Evolutionary conservation across 305 asterid genomes (phyloP).

Genomic region (Fraxinus floribunda): DNA sequence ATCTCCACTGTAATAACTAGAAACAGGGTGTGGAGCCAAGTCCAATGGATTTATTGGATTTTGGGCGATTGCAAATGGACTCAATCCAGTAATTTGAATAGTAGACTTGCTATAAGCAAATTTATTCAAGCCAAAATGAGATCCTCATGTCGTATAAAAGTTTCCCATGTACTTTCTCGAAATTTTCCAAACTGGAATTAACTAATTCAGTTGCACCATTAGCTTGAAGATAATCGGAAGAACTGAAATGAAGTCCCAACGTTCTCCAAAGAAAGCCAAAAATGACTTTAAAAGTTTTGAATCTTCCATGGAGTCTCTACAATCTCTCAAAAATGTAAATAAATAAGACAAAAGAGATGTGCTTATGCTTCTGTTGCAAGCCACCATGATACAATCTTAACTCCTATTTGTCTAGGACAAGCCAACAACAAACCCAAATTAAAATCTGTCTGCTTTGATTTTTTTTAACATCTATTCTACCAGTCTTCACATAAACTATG

Average conservation of each 20-base stretch:
- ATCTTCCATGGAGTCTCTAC: not conserved
- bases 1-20: not conserved
- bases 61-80: slow-evolving; percentile 4
- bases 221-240: not conserved
- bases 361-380: not conserved
- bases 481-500: not conserved
- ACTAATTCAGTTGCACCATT: not conserved
- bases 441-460: not conserved
- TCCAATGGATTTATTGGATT: slow-evolving; percentile 14
- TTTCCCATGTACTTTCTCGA: not conserved
- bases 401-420: not conserved
- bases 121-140: not conserved
- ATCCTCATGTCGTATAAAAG: not conserved
- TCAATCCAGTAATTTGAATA: not conserved
- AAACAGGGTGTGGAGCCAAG: not conserved
- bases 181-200: not conserved
- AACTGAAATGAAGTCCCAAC: not conserved
- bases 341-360: not conserved
- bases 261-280: not conserved
- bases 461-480: not conserved
- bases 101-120: not conserved
- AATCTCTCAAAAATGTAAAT: not conserved
- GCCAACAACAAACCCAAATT: not conserved
- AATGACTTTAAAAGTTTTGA: not conserved
- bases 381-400: not conserved